Conservation (phyloP, 495 filamentous ascomycete genomes). For the Lasiosphaeria miniovina region DNA sequence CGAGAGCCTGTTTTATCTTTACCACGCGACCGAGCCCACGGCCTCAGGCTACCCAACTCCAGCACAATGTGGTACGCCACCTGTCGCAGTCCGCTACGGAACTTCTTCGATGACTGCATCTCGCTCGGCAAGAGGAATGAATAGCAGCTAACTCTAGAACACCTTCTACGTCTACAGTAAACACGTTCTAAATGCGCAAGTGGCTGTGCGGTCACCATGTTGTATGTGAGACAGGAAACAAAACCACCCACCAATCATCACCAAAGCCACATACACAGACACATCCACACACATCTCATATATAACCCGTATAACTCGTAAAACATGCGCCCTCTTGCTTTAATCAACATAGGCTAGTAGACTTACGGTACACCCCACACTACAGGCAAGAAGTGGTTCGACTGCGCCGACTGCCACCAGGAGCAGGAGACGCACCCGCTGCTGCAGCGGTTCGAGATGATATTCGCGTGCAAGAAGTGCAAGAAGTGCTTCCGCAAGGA, state of each 20-base stretch:
- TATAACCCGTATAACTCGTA: slow-evolving; percentile 1
- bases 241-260: slow-evolving; percentile 1
- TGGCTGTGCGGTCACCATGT: slow-evolving; percentile 90
- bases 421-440: slow-evolving; percentile 76
- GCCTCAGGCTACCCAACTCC: too few species aligned
- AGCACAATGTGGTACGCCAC: too few species aligned
- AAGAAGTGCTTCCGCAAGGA: slow-evolving; percentile 97
- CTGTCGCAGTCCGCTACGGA: too few species aligned
- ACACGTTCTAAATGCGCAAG: slow-evolving; percentile 97
- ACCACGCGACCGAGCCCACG: too few species aligned
- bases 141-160: slow-evolving; percentile 4
- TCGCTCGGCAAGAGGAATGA: background rate
- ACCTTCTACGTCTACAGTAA: slow-evolving; percentile 56
- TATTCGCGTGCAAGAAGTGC: slow-evolving; percentile 97
- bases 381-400: slow-evolving; percentile 92
- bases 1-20: too few species aligned
- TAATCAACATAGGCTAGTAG: background rate
- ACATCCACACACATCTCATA: background rate
- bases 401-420: slow-evolving; percentile 92
- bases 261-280: background rate
- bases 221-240: slow-evolving; percentile 54
- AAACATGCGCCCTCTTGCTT: background rate
- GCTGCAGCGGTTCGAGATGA: slow-evolving; percentile 79
- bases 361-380: background rate
- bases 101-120: too few species aligned